These are phyloP conservation scores for Lablab purpureus DNA, from an alignment of 306 rosid genomes.

Conservation along the genomic window DNA sequence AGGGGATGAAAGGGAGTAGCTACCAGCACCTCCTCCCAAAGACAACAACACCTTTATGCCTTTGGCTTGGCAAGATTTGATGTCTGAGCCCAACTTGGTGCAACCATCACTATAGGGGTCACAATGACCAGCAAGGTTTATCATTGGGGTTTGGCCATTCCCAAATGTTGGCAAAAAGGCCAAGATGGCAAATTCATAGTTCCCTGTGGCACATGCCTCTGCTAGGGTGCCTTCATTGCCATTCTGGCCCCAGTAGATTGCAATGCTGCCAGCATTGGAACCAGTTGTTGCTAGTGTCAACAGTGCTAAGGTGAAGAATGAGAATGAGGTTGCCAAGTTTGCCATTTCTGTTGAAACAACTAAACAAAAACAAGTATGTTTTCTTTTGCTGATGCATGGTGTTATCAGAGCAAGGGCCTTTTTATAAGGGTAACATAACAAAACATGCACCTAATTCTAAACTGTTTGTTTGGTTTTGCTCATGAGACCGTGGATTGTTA, in stretches of 20 bases:
- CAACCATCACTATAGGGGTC: conserved; percentile 51
- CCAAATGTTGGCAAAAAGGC: conserved; percentile 58
- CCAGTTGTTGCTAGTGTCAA: conserved; percentile 37
- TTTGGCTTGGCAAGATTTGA: conserved; percentile 54
- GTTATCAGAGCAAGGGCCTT: conserved; percentile 23
- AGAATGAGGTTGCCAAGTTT: conserved; percentile 27
- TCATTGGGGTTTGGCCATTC: conserved; percentile 49
- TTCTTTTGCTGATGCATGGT: conserved; percentile 23
- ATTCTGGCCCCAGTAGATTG: conserved; percentile 56
- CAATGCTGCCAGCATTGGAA: conserved; percentile 51
- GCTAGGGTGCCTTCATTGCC: conserved; percentile 47
- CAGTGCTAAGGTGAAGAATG: conserved; percentile 38
- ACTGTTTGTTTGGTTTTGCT: not conserved
- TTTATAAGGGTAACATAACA: conserved; percentile 41
- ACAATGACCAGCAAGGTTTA: conserved; percentile 56
- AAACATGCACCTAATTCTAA: not conserved
- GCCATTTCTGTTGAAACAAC: conserved; percentile 37
- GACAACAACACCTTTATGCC: conserved; percentile 58
- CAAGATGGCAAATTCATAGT: conserved; percentile 47
- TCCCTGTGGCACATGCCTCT: conserved; percentile 49
- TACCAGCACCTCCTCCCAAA: conserved; percentile 53
- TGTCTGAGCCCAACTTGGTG: conserved; percentile 35
- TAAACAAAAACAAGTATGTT: not conserved
- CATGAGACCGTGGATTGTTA: conserved; percentile 3
- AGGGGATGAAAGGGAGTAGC: conserved; percentile 46